Evolutionary conservation across 2,329 filamentous ascomycete genomes (phyloP).

Genomic region (Alternaria tenuissima): DNA sequence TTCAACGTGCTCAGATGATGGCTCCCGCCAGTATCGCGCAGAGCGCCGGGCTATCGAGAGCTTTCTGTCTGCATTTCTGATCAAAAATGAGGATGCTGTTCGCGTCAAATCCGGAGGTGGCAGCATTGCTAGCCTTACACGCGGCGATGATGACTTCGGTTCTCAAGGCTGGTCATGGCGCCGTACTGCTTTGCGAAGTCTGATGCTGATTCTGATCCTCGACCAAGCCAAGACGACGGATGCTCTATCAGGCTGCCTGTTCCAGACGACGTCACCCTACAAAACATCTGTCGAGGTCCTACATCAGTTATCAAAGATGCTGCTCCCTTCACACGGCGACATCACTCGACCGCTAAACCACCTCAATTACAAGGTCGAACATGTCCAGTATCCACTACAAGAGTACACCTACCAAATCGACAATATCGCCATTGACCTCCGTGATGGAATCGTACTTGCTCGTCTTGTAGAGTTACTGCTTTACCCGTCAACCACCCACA

Average conservation of each 20-base stretch:
- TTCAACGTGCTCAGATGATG: constrained; percentile 46
- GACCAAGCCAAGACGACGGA: constrained; percentile 61
- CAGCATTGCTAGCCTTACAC: constrained; percentile 51
- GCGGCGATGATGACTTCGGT: constrained; percentile 53
- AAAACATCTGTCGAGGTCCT: constrained; percentile 66
- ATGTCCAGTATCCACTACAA: constrained; percentile 65
- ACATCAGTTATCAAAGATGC: constrained; percentile 59
- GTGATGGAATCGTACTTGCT: constrained; percentile 68
- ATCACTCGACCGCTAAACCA: constrained; percentile 64
- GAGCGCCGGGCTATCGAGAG: constrained; percentile 57
- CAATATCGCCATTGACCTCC: constrained; percentile 69
- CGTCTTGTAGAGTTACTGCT: constrained; percentile 67
- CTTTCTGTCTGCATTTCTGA: constrained; percentile 66
- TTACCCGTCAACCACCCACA: constrained; percentile 51
- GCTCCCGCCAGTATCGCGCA: constrained; percentile 44
- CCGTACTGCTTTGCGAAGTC: constrained; percentile 64
- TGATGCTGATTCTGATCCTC: constrained; percentile 68
- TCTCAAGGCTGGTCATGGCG: constrained; percentile 60
- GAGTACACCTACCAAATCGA: constrained; percentile 66
- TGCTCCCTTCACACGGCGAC: constrained; percentile 68
- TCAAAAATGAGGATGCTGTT: constrained; percentile 66
- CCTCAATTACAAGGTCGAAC: constrained; percentile 63
- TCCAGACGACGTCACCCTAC: constrained; percentile 59
- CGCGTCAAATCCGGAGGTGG: constrained; percentile 48
- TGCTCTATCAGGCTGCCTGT: constrained; percentile 56